Base-by-base conservation (phyloP, 805 yeast genomes). In the Osmozyma mogii region DNA sequence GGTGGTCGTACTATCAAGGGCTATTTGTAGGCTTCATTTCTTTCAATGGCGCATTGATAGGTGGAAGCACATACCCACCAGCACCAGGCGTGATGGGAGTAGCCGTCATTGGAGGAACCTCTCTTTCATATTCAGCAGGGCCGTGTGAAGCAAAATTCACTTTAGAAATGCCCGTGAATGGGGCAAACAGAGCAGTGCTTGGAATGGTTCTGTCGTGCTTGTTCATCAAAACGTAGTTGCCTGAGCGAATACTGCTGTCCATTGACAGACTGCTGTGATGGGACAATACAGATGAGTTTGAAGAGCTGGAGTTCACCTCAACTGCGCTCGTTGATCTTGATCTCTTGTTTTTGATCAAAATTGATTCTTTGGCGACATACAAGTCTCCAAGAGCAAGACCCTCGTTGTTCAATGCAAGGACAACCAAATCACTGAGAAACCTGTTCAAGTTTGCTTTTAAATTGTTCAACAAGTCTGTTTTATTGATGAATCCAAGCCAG, bases 401-500 rank as follows among this genome's bases (percentile, higher is more conserved):
- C 14, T 33, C 34, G 20, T 31, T 30, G 27, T 29, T 35, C 17
- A 32, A 20, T 5, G 38, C 31, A 9, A 35, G 28, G 5, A 35
- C 30, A 9, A 37, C 24, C 13, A 44, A 25, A 18, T 40, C 31
- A 25, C 37, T 36, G 16, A 43, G 29, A 24, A 31, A 36, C 13
- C 42, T 44, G 22, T 30, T 32, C 9, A 48, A 26, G 19, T 43
- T 37, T 4, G 34, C 30, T 23, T 40, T 37, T 24, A 52, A 36
- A 6, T 29, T 30, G 4, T 37, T 17, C 24, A 47, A 30, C 22
- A 42, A 11, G 13, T 18, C 21, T 17, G 13, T 22, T 12, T 21
- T 24, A 17, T 38, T 39, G 20, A 44, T 28, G 15, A 42, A 42
- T 13, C 38, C 37, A 25, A 52, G 22, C 58, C 58, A 54, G 13